Conservation (phyloP, 1,284 basidiomycete species). For the Papiliotrema laurentii region DNA sequence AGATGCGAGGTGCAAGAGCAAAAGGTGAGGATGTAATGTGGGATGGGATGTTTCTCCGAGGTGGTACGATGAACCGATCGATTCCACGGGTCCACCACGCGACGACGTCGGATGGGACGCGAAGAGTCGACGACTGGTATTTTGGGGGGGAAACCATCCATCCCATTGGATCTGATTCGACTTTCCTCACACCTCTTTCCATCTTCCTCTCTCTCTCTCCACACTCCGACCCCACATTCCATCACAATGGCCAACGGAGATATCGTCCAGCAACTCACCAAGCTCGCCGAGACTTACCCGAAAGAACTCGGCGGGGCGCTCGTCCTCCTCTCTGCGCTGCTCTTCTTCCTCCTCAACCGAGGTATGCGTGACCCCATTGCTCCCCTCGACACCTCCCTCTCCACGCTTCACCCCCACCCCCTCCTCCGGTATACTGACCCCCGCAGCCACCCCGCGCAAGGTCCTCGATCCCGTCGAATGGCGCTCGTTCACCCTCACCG, state of each 20-base stretch:
- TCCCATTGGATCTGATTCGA: too few species aligned
- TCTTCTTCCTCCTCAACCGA: slow-evolving; percentile 11
- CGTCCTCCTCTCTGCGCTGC: slow-evolving; percentile 15
- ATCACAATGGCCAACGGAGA: slow-evolving; percentile 1
- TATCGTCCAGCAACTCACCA: slow-evolving; percentile 5
- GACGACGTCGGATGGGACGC: neutral
- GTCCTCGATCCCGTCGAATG: slow-evolving; percentile 53
- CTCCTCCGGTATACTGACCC: neutral
- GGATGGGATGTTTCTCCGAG: too few species aligned
- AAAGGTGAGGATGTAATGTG: too few species aligned
- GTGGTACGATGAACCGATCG: too few species aligned
- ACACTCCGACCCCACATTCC: neutral
- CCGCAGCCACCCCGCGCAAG: slow-evolving; percentile 5
- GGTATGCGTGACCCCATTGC: neutral
- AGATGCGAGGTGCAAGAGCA: too few species aligned
- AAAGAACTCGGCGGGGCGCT: slow-evolving; percentile 19
- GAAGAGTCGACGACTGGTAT: too few species aligned
- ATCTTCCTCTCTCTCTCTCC: neutral
- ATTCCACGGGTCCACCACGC: neutral
- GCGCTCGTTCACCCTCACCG: slow-evolving; percentile 73
- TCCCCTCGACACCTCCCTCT: neutral
- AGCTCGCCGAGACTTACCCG: slow-evolving; percentile 16
- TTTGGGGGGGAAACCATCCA: too few species aligned
- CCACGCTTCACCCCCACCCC: neutral
- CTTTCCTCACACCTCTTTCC: neutral